Conservation (phyloP, 1,139 yeast species). For the Pneumocystis canis region DNA sequence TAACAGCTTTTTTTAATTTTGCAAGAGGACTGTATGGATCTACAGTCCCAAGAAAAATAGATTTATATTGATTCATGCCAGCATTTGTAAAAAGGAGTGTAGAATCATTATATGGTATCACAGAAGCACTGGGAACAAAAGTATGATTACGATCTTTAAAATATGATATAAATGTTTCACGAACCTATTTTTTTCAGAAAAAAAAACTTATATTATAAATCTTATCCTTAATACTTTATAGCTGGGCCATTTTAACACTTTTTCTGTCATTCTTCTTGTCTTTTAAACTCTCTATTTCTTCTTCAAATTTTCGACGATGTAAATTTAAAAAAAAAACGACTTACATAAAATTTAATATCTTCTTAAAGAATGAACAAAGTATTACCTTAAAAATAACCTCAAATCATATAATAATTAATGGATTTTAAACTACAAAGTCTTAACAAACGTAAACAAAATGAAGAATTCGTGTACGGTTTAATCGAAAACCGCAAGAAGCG, state of each 20-base stretch:
- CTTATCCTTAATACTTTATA: too few species aligned
- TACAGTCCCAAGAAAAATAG: constrained; percentile 89
- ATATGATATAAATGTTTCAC: constrained; percentile 71
- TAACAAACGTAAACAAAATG: constrained; percentile 2
- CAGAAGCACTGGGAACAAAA: constrained; percentile 83
- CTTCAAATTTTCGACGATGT: background rate
- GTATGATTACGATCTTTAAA: constrained; percentile 54
- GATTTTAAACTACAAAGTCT: background rate
- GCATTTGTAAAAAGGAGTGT: constrained; percentile 30
- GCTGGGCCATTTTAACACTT: constrained; percentile 6
- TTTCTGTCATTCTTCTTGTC: constrained; percentile 1
- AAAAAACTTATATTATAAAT: too few species aligned
- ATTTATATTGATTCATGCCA: constrained; percentile 69
- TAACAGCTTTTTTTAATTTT: constrained; percentile 70
- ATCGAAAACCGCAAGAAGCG: constrained; percentile 1
- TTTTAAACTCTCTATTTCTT: constrained; percentile 1
- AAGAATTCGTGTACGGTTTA: background rate
- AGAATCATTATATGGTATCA: constrained; percentile 95
- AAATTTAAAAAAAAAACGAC: background rate
- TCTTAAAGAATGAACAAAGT: background rate
- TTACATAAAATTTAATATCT: background rate
- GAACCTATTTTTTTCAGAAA: constrained; percentile 34
- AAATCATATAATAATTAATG: background rate
- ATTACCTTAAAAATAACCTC: background rate
- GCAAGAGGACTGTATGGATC: constrained; percentile 86